Evolutionary conservation across 805 yeast genomes (phyloP).

Genomic region (Candida jianshihensis): DNA sequence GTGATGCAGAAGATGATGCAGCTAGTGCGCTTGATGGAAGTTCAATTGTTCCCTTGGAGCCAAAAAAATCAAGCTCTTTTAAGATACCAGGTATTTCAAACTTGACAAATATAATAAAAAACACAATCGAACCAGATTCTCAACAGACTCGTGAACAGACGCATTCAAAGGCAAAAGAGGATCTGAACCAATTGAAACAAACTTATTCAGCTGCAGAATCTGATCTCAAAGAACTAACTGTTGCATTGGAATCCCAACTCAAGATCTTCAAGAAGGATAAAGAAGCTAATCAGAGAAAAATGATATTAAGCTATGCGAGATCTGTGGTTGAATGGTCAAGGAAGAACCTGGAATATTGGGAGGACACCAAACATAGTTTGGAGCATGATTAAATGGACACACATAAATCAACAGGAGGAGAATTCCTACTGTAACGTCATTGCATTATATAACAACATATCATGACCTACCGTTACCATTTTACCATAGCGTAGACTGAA

Average conservation of each 20-base stretch:
- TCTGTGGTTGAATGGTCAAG: conserved; percentile 60
- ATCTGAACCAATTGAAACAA: conserved; percentile 39
- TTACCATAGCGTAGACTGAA: no score
- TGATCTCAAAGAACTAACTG: conserved; percentile 44
- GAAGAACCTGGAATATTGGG: conserved; percentile 62
- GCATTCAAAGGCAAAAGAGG: conserved; percentile 36
- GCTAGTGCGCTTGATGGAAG: conserved; percentile 1
- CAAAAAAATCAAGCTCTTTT: conserved; percentile 29
- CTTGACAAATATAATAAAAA: conserved; percentile 46
- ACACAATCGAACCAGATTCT: conserved; percentile 61
- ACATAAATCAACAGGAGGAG: not conserved
- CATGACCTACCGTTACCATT: no score
- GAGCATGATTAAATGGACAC: not conserved
- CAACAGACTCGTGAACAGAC: conserved; percentile 52
- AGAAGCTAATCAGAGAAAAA: conserved; percentile 43
- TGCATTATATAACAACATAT: no score
- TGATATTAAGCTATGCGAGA: conserved; percentile 46
- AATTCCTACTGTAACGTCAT: no score
- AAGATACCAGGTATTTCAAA: conserved; percentile 49
- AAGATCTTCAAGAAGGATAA: conserved; percentile 41
- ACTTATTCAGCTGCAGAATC: conserved; percentile 46
- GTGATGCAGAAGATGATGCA: conserved; percentile 3
- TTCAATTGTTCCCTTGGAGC: conserved; percentile 14
- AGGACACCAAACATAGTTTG: conserved; percentile 39
- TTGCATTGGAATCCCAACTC: conserved; percentile 34